These are phyloP conservation scores for Apostasia shenzhenica DNA, from an alignment of 106 monocot species.

Conservation along the genomic window DNA sequence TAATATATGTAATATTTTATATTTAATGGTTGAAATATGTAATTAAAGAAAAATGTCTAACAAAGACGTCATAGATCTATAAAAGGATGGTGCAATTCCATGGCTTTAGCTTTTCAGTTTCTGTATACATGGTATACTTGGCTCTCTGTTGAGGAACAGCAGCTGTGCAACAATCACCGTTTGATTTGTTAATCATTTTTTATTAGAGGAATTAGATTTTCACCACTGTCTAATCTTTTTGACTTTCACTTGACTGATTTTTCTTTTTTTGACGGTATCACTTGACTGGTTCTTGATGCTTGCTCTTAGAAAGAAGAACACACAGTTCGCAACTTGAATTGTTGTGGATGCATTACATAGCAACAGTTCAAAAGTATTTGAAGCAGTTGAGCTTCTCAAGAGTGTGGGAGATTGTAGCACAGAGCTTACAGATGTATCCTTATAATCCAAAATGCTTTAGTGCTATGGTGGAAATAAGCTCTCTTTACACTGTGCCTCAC, in stretches of 20 bases:
- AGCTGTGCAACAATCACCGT: no score
- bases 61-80: no score
- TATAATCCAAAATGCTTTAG: constrained; percentile 55
- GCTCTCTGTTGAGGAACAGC: no score
- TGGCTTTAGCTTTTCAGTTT: no score
- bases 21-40: no score
- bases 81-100: no score
- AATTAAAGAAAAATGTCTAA: no score
- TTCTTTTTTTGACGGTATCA: not conserved
- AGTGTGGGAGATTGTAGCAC: constrained; percentile 44
- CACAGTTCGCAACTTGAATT: constrained; percentile 63
- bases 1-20: no score
- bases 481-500: constrained; percentile 49
- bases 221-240: constrained; percentile 1
- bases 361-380: constrained; percentile 44
- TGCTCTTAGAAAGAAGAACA: constrained; percentile 52
- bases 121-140: no score
- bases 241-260: no score
- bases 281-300: constrained; percentile 5
- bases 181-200: no score
- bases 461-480: constrained; percentile 44
- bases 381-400: constrained; percentile 46
- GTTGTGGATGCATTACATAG: constrained; percentile 53
- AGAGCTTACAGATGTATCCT: constrained; percentile 73
- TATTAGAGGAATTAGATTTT: not conserved